Evolutionary conservation across 768 basidiomycete genomes (phyloP), one percentile per base, ranked within the genome.

Genomic region (Jaapia argillacea): DNA sequence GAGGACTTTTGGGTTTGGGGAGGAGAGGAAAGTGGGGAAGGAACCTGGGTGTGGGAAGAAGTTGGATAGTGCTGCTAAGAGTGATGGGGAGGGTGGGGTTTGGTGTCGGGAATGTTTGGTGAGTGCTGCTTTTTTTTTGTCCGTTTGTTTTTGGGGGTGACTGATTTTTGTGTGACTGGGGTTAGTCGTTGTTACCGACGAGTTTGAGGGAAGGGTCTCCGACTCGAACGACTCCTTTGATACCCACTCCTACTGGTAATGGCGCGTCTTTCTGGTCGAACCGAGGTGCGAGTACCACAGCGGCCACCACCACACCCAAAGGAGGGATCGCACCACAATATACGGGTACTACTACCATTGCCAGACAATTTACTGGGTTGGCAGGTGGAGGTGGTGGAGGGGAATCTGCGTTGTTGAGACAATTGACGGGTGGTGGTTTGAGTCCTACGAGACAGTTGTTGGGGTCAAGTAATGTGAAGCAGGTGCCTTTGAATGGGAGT

Each of bases 21-120:
- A 68, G 25, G 59, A 59, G 43, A 51, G 55, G 53, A 68, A 63
- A 61, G 72, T 51, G 63, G 75, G 74, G 48, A 73, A 70, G 39
- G 72, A 73, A 48, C 79, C 85, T 6, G 87, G 87, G 6, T 91
- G 88, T 51, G 82, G 85, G 6, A 91, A 91, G 65, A 77, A 71
- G 49, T 60, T 90, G 12, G 88, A 91, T 55, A 86, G 85, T 50
- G 85, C 79, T 21, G 88, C 88, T 10, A 89, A 84, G 61, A 71
- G 66, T 24, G 85, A 82, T 53, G 64, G 60, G 6, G 74, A 80
- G 27, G 81, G 81, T 0, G 72, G 74, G 10, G 75, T 88, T 23
- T 90, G 85, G 83, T 91, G 88, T 60, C 71, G 85, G 52, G 86
- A 88, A 60, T 91, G 88, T 58, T 65, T 79, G 54, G 87, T 89